Conservation (phyloP, 228 moss, liverwort and hornwort species). For the Sphagnum magellanicum region DNA sequence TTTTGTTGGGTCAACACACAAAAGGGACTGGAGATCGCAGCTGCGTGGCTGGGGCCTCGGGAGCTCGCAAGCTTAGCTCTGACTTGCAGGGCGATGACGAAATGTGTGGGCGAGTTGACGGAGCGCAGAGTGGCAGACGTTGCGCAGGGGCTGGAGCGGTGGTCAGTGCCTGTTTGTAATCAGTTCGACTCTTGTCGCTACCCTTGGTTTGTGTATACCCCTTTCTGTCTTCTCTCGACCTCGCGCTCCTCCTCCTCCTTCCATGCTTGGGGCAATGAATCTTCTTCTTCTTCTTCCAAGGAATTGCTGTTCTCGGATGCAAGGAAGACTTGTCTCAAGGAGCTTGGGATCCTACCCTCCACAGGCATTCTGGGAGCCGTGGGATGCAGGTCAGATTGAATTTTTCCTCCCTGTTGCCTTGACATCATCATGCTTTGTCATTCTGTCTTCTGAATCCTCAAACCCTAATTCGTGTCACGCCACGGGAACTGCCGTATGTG, state of each 20-base stretch:
- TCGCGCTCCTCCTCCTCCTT: neutral
- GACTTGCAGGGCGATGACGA: constrained; percentile 39
- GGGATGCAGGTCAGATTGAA: constrained; percentile 39
- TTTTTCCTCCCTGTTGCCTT: too few relatives aligned
- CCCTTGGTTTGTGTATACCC: constrained; percentile 75
- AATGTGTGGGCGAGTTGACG: constrained; percentile 35
- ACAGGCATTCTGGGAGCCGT: constrained; percentile 40
- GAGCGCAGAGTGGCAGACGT: constrained; percentile 41
- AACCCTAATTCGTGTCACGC: neutral
- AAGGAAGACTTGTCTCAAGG: constrained; percentile 44
- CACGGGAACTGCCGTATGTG: too few relatives aligned
- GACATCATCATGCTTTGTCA: too few relatives aligned
- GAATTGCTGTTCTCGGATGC: constrained; percentile 5
- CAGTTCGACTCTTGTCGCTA: constrained; percentile 60
- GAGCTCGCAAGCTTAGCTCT: constrained; percentile 41
- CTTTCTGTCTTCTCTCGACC: constrained; percentile 37
- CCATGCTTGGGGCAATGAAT: constrained; percentile 39
- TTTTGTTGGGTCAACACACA: too few relatives aligned
- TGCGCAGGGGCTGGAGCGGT: constrained; percentile 63
- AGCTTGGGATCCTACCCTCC: constrained; percentile 34
- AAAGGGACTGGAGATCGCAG: constrained; percentile 19
- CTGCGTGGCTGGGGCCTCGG: constrained; percentile 46
- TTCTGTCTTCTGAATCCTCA: too few relatives aligned
- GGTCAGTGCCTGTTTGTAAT: constrained; percentile 54
- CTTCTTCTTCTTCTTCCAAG: neutral